A percentile compares a stretch with the other conserved stretches of the same genome.
phyloP scores from a whole-genome alignment of 768 basidiomycete genomes.

The Cubamyces lactineus region DNA sequence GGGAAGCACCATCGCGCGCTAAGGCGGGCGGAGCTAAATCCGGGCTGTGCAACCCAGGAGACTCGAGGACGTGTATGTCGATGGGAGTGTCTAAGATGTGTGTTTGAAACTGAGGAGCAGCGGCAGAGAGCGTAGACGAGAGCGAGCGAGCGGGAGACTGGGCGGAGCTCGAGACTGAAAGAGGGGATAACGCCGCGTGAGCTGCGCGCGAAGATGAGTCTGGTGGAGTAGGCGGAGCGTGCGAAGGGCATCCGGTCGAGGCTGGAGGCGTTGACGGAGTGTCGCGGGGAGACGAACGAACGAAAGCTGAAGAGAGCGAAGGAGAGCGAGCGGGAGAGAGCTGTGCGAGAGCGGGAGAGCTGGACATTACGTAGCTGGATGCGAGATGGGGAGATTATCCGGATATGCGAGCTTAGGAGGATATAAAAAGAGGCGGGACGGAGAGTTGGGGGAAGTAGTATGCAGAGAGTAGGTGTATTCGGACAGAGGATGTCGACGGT shows the following conservation, averaged over 20 bases:
- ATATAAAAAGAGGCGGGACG: not conserved
- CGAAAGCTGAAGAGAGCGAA: conserved; percentile 18
- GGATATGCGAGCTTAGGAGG: not conserved
- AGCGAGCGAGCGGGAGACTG: conserved; percentile 12
- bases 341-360: conserved; percentile 19
- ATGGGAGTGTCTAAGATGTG: conserved; percentile 26
- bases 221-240: conserved; percentile 21
- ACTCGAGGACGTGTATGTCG: conserved; percentile 20
- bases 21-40: not conserved
- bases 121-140: conserved; percentile 20
- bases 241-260: not conserved
- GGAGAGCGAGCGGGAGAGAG: conserved; percentile 20
- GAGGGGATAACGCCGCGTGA: conserved; percentile 4
- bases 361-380: conserved; percentile 13
- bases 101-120: conserved; percentile 24
- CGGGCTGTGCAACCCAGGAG: conserved; percentile 17
- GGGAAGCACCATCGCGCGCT: not conserved
- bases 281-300: conserved; percentile 16
- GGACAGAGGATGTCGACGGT: conserved; percentile 3
- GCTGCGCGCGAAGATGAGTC: conserved; percentile 17
- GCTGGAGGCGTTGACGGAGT: conserved; percentile 20
- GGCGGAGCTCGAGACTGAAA: conserved; percentile 5
- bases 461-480: conserved; percentile 27
- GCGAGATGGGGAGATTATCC: not conserved
- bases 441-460: conserved; percentile 17